Conservation (phyloP, 176 grass and related monocot species). For the Thinopyrum elongatum region DNA sequence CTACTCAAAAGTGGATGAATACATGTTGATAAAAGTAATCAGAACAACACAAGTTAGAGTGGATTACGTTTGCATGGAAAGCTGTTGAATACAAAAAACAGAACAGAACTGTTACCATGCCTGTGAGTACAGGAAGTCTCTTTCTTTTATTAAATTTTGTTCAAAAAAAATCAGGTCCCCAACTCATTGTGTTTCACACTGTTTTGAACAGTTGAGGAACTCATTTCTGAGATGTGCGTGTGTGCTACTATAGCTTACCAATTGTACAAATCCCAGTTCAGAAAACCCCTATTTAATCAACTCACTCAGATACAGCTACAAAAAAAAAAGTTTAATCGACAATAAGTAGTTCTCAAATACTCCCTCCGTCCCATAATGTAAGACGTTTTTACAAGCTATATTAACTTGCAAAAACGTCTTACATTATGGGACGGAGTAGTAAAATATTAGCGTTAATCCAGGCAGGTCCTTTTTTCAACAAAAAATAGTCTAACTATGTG, state of each 20-base stretch:
- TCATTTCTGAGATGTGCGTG: background rate
- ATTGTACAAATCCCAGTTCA: background rate
- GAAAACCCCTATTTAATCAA: background rate
- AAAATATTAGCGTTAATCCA: background rate
- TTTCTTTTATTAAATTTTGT: background rate
- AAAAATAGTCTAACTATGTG: background rate
- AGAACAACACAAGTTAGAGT: background rate
- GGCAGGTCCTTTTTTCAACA: background rate
- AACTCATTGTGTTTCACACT: background rate
- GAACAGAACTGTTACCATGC: background rate
- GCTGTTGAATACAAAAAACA: too few species aligned
- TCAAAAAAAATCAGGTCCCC: background rate
- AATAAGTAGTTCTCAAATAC: background rate
- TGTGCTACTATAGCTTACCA: background rate
- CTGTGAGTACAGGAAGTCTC: background rate
- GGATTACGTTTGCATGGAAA: too few species aligned
- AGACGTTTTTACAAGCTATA: too few species aligned
- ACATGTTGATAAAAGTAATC: background rate
- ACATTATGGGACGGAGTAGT: too few species aligned
- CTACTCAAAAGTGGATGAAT: background rate
- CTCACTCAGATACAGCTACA: background rate
- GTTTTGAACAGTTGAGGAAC: background rate
- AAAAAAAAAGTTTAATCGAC: background rate
- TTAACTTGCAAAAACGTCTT: too few species aligned
- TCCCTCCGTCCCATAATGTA: too few species aligned